Conservation (phyloP, 1,139 yeast species). For the Pichia sp. region DNA sequence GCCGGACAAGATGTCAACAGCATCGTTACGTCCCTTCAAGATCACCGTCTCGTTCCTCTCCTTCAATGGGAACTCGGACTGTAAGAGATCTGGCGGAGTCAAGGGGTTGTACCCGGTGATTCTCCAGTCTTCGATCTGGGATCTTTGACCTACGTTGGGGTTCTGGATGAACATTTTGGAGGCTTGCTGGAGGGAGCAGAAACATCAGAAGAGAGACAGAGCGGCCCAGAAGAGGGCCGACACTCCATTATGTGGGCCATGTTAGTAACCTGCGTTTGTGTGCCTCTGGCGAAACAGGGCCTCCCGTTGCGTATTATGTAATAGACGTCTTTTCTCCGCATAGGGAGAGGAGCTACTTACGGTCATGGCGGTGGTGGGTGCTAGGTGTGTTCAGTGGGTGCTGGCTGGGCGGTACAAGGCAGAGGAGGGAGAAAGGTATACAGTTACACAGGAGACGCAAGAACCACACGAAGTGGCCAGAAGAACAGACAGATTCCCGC, state of each 20-base stretch:
- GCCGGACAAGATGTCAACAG: slow-evolving; percentile 68
- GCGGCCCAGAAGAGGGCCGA: not conserved
- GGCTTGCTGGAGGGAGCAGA: slow-evolving; percentile 14
- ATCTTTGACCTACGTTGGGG: slow-evolving; percentile 77
- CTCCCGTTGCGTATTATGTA: not conserved
- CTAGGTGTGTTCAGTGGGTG: not conserved
- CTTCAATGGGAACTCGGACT: slow-evolving; percentile 78
- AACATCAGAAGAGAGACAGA: not conserved
- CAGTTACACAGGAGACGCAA: not conserved
- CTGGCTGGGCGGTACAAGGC: not conserved
- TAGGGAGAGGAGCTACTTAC: slow-evolving; percentile 5
- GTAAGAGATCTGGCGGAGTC: slow-evolving; percentile 90
- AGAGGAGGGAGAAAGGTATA: too few relatives aligned
- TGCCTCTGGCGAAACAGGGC: not conserved
- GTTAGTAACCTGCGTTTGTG: not conserved
- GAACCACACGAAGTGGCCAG: not conserved
- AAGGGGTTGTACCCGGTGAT: slow-evolving; percentile 85
- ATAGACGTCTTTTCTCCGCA: not conserved
- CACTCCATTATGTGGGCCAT: not conserved
- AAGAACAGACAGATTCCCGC: too few relatives aligned
- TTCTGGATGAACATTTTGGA: slow-evolving; percentile 73
- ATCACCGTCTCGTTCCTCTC: slow-evolving; percentile 59
- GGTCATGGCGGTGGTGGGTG: slow-evolving; percentile 7
- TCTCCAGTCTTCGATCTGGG: slow-evolving; percentile 88
- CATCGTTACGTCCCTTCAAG: slow-evolving; percentile 69